These are phyloP conservation scores for Collariella sp. DNA, from an alignment of 495 filamentous ascomycete genomes.

Conservation along the genomic window DNA sequence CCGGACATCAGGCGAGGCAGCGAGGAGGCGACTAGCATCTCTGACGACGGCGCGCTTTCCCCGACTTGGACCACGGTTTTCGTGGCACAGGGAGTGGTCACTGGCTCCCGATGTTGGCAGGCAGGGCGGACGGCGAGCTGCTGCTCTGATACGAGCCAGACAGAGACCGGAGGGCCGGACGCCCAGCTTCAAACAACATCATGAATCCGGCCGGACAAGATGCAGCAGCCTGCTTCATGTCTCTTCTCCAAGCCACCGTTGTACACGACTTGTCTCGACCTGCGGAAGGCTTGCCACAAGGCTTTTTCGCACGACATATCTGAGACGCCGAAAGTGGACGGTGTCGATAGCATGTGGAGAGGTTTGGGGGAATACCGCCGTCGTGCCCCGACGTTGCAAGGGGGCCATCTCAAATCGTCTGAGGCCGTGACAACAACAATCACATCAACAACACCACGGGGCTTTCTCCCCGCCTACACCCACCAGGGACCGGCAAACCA, in stretches of 20 bases:
- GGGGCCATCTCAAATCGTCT: background rate
- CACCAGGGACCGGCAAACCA: background rate
- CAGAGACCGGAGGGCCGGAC: too few relatives aligned
- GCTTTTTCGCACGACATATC: too few relatives aligned
- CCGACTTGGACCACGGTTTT: background rate
- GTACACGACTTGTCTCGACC: conserved; percentile 3
- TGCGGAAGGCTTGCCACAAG: background rate
- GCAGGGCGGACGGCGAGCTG: background rate
- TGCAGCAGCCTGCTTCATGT: background rate
- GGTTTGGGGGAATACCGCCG: background rate
- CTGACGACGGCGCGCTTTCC: background rate
- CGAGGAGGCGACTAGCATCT: conserved; percentile 1
- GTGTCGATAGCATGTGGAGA: background rate
- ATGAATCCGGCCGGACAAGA: conserved; percentile 3
- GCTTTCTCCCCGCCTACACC: background rate
- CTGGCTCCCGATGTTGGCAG: conserved; percentile 3
- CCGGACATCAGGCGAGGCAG: conserved; percentile 11
- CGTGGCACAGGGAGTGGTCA: background rate
- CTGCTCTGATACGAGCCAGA: background rate
- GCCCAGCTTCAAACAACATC: background rate
- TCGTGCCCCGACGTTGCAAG: background rate
- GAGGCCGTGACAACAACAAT: background rate
- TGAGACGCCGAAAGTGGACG: too few relatives aligned
- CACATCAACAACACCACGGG: too few relatives aligned
- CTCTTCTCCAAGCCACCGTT: conserved; percentile 9